These are phyloP conservation scores for Coprinopsis sp. DNA, from an alignment of 768 basidiomycete species.

Conservation along the genomic window DNA sequence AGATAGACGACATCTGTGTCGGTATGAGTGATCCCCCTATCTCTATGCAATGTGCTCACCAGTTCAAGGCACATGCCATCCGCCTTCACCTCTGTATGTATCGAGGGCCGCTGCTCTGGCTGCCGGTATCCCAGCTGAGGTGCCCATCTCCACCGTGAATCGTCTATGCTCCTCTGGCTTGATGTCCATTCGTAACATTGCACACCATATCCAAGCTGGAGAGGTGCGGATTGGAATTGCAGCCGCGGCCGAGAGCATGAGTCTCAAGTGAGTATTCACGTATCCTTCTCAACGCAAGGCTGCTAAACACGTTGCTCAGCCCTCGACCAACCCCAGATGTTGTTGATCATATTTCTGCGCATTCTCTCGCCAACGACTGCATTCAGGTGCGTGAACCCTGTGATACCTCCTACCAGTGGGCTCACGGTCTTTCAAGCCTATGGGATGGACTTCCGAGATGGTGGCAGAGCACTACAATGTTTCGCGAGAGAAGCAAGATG, in stretches of 20 bases:
- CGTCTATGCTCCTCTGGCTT: conserved; percentile 92
- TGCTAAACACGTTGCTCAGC: conserved; percentile 30
- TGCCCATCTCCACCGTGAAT: conserved; percentile 90
- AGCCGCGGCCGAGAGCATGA: conserved; percentile 80
- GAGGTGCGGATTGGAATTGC: conserved; percentile 88
- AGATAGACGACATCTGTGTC: conserved; percentile 81
- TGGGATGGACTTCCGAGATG: conserved; percentile 96
- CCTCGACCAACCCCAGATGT: conserved; percentile 72
- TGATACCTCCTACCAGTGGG: not conserved
- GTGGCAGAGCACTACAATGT: conserved; percentile 78
- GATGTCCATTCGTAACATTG: conserved; percentile 88
- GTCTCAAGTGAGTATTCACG: conserved; percentile 51
- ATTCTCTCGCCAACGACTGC: conserved; percentile 68
- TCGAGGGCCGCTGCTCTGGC: conserved; percentile 85
- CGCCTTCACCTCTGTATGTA: conserved; percentile 74
- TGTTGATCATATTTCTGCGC: conserved; percentile 48
- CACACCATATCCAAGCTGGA: conserved; percentile 78
- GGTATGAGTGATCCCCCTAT: conserved; percentile 38
- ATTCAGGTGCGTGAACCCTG: conserved; percentile 48
- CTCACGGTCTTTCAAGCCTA: conserved; percentile 46
- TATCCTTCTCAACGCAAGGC: not conserved
- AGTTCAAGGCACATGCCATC: conserved; percentile 70
- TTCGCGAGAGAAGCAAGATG: conserved; percentile 79
- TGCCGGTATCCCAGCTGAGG: conserved; percentile 81
- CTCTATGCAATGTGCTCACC: conserved; percentile 1